Percentiles rank a stretch among this genome's conserved stretches.
Evolutionary conservation across 805 yeast species (phyloP).

Genomic region (Myxozyma melibiosi): DNA sequence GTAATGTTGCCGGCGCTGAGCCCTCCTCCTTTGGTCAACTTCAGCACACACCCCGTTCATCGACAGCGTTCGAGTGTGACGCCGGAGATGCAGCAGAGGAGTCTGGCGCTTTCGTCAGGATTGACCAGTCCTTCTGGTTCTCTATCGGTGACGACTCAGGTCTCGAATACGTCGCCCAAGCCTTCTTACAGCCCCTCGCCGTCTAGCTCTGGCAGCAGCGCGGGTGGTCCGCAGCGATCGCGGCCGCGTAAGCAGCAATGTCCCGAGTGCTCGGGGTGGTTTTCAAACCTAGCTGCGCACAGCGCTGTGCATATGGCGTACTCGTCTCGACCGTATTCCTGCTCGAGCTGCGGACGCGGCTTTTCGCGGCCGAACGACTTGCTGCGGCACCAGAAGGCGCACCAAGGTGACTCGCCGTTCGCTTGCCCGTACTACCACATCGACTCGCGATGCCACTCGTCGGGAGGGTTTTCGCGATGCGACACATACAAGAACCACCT

Average conservation of each 20-base stretch:
- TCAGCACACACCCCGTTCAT: background rate
- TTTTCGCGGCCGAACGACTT: slow-evolving; percentile 87
- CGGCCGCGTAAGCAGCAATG: slow-evolving; percentile 65
- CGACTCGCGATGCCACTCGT: slow-evolving; percentile 62
- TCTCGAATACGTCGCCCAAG: background rate
- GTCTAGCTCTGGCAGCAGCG: background rate
- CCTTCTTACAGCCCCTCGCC: background rate
- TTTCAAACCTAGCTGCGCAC: slow-evolving; percentile 82
- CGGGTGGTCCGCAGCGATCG: slow-evolving; percentile 15
- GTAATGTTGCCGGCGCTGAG: background rate
- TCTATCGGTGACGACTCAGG: too few relatives aligned
- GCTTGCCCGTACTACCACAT: slow-evolving; percentile 70
- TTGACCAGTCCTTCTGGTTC: too few relatives aligned
- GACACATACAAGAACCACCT: slow-evolving; percentile 91
- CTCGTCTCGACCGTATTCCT: slow-evolving; percentile 72
- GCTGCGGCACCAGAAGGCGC: slow-evolving; percentile 81
- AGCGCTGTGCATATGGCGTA: slow-evolving; percentile 75
- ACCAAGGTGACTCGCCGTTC: slow-evolving; percentile 76
- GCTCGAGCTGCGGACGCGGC: slow-evolving; percentile 78
- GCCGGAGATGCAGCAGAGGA: too few relatives aligned
- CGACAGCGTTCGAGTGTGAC: background rate
- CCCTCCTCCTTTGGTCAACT: background rate
- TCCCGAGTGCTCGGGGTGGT: slow-evolving; percentile 66
- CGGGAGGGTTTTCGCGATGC: slow-evolving; percentile 85
- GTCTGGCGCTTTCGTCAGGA: too few relatives aligned